Evolutionary conservation across 306 rosid species (phyloP).

Genomic region (Vigna radiata): DNA sequence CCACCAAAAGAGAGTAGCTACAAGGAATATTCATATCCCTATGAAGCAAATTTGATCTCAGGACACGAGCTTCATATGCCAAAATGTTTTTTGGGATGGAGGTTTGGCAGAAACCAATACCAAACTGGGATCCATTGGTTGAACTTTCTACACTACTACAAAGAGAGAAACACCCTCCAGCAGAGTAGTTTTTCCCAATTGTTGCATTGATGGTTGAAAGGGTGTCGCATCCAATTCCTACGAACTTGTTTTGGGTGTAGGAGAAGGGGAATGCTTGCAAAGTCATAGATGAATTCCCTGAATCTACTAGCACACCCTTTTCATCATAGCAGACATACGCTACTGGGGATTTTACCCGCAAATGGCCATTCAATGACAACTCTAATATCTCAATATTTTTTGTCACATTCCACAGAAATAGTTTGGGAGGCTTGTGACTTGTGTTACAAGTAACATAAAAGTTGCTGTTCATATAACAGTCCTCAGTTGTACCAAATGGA

Average conservation of each 20-base stretch:
- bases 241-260: slow-evolving; percentile 15
- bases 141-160: slow-evolving; percentile 27
- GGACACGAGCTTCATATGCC: slow-evolving; percentile 11
- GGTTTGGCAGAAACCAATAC: slow-evolving; percentile 36
- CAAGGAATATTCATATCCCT: slow-evolving; percentile 29
- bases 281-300: slow-evolving; percentile 14
- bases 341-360: slow-evolving; percentile 1
- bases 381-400: slow-evolving; percentile 21
- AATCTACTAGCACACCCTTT: slow-evolving; percentile 16
- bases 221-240: slow-evolving; percentile 37
- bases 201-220: slow-evolving; percentile 32
- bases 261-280: slow-evolving; percentile 30
- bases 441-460: slow-evolving; percentile 35
- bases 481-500: slow-evolving; percentile 22
- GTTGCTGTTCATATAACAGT: slow-evolving; percentile 10
- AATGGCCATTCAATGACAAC: slow-evolving; percentile 11
- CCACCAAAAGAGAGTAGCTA: slow-evolving; percentile 39
- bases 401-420: slow-evolving; percentile 33
- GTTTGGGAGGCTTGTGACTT: slow-evolving; percentile 29
- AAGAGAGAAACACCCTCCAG: slow-evolving; percentile 27
- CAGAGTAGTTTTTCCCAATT: slow-evolving; percentile 23
- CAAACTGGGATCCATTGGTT: slow-evolving; percentile 9
- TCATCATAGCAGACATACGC: slow-evolving; percentile 16
- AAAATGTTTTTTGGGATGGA: slow-evolving; percentile 31
- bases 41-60: neutral